These are phyloP conservation scores for Arachis stenosperma DNA, from an alignment of 306 rosid genomes.

Conservation along the genomic window DNA sequence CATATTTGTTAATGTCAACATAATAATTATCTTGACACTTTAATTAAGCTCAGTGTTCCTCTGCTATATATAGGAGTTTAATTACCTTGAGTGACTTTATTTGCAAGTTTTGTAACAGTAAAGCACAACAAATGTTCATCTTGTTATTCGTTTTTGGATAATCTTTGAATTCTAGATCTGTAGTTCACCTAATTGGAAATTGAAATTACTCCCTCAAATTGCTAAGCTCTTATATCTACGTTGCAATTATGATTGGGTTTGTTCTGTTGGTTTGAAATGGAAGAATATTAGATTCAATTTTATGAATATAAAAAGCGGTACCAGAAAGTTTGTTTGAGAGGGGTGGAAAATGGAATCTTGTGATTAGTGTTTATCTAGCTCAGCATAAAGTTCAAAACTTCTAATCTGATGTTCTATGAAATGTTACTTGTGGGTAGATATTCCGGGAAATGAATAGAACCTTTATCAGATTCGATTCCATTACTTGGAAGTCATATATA, in stretches of 20 bases:
- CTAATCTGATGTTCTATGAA: not conserved
- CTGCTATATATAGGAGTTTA: too few relatives aligned
- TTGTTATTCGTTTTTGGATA: not conserved
- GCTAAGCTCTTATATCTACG: not conserved
- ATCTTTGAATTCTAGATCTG: constrained; percentile 42
- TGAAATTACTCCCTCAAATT: constrained; percentile 3
- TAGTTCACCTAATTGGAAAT: not conserved
- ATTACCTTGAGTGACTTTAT: too few relatives aligned
- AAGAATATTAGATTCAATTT: not conserved
- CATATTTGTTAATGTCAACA: too few relatives aligned
- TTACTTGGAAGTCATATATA: too few relatives aligned
- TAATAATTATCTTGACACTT: too few relatives aligned
- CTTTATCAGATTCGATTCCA: too few relatives aligned
- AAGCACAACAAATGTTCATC: too few relatives aligned
- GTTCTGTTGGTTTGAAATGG: constrained; percentile 8
- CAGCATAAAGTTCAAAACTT: not conserved
- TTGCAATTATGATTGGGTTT: not conserved
- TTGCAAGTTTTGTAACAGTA: too few relatives aligned
- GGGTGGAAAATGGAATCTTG: too few relatives aligned
- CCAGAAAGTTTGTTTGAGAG: too few relatives aligned
- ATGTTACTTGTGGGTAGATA: constrained; percentile 1
- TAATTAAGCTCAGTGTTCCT: too few relatives aligned
- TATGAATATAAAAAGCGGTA: not conserved
- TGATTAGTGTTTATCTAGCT: constrained; percentile 18
- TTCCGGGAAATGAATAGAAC: not conserved